Evolutionary conservation across 164 flowering plant species (phyloP).

Genomic region (Berberis thunbergii): DNA sequence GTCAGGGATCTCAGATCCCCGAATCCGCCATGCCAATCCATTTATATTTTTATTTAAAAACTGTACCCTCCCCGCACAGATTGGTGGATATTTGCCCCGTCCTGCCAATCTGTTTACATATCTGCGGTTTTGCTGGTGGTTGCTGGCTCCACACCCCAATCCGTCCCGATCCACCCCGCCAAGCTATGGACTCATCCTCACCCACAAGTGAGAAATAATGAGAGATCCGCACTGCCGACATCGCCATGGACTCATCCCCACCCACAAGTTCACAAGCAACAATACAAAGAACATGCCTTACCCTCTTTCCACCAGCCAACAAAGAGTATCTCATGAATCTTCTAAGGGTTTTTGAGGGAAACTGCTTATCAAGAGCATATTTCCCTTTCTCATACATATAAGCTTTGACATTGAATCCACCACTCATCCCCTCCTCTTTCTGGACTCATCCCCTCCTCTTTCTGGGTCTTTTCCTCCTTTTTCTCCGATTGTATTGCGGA

Average conservation of each 20-base stretch:
- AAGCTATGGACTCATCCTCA: too few species aligned
- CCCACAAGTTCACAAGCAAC: slow-evolving; percentile 78
- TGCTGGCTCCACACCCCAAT: too few species aligned
- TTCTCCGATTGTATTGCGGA: slow-evolving; percentile 28
- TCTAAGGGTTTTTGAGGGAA: slow-evolving; percentile 34
- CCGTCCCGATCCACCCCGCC: too few species aligned
- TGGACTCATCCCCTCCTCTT: slow-evolving; percentile 6
- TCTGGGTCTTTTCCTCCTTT: slow-evolving; percentile 13
- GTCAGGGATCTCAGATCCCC: too few species aligned
- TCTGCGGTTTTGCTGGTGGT: too few species aligned
- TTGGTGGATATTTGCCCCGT: too few species aligned
- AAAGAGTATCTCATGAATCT: slow-evolving; percentile 72
- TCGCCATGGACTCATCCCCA: slow-evolving; percentile 39
- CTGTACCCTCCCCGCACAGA: too few species aligned
- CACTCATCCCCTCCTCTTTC: slow-evolving; percentile 6
- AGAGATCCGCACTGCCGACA: slow-evolving; percentile 35
- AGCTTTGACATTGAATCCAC: slow-evolving; percentile 38
- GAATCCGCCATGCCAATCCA: too few species aligned
- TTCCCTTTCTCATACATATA: slow-evolving; percentile 43
- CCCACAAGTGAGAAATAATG: too few species aligned
- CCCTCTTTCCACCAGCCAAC: slow-evolving; percentile 75
- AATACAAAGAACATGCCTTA: slow-evolving; percentile 56
- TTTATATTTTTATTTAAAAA: too few species aligned
- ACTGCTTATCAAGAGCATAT: slow-evolving; percentile 54
- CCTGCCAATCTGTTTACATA: too few species aligned